Percentiles rank a stretch among this genome's conserved stretches.
These are phyloP conservation scores for Trichoderma orchidacearum DNA, from an alignment of 495 filamentous ascomycete species.

Conservation along the genomic window DNA sequence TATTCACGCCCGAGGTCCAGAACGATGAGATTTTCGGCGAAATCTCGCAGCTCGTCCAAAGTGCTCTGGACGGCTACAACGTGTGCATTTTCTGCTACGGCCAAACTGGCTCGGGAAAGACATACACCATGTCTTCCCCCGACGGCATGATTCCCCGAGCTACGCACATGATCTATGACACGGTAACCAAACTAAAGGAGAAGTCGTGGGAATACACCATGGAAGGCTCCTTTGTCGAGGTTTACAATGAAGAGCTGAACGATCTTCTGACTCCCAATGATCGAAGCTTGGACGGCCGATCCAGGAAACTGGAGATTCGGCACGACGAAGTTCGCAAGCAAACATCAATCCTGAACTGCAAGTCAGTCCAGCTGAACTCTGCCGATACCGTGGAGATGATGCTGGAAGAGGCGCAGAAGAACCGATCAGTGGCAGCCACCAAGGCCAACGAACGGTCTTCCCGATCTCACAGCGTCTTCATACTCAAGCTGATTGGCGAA, in stretches of 20 bases:
- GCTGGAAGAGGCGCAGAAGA: slow-evolving; percentile 61
- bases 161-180: slow-evolving; percentile 84
- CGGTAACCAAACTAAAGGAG: slow-evolving; percentile 63
- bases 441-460: slow-evolving; percentile 93
- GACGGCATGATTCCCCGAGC: slow-evolving; percentile 96
- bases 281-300: slow-evolving; percentile 54
- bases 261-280: slow-evolving; percentile 65
- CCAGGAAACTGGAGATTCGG: slow-evolving; percentile 84
- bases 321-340: slow-evolving; percentile 72
- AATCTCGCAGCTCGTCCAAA: slow-evolving; percentile 94
- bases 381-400: slow-evolving; percentile 66
- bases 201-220: slow-evolving; percentile 93
- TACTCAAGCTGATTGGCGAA: slow-evolving; percentile 72
- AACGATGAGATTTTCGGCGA: slow-evolving; percentile 91
- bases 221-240: slow-evolving; percentile 94
- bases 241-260: slow-evolving; percentile 95
- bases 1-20: slow-evolving; percentile 63
- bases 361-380: slow-evolving; percentile 63
- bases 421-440: slow-evolving; percentile 86
- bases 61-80: slow-evolving; percentile 93
- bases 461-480: slow-evolving; percentile 91
- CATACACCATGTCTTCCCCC: slow-evolving; percentile 81
- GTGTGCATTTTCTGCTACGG: slow-evolving; percentile 99
- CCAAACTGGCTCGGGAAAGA: slow-evolving; percentile 95
- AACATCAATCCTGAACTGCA: slow-evolving; percentile 75